Conservation (phyloP, 805 yeast genomes). For the Saccharomycopsis amapae region DNA sequence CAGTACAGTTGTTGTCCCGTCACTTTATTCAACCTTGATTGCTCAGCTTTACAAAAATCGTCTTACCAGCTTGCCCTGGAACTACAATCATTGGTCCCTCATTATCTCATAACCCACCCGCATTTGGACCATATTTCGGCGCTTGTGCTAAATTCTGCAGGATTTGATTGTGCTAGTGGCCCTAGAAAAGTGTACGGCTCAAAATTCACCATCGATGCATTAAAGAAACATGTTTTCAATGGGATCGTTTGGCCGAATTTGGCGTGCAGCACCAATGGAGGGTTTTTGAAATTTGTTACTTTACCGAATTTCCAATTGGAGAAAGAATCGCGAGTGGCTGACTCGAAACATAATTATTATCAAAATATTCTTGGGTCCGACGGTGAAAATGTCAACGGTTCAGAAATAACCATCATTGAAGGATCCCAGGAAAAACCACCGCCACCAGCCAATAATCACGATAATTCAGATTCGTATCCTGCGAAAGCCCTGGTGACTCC, state of each 20-base stretch:
- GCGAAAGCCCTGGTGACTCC: no score
- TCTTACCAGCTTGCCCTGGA: constrained; percentile 29
- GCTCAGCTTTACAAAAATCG: constrained; percentile 12
- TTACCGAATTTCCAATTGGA: constrained; percentile 1
- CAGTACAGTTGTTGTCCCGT: constrained; percentile 27
- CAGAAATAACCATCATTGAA: no score
- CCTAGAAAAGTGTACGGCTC: constrained; percentile 49
- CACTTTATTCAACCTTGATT: constrained; percentile 27
- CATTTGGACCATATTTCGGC: constrained; percentile 78
- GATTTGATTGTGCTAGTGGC: constrained; percentile 27
- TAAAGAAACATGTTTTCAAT: constrained; percentile 58
- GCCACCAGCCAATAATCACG: constrained; percentile 14
- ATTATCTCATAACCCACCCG: constrained; percentile 65
- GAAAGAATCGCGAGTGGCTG: no score
- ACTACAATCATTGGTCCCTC: constrained; percentile 33
- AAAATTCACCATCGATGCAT: constrained; percentile 41
- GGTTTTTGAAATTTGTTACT: constrained; percentile 25
- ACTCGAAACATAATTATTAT: no score
- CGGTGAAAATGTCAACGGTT: no score
- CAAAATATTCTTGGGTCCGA: no score
- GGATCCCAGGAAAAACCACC: not conserved
- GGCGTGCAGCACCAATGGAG: constrained; percentile 26
- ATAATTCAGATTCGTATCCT: no score
- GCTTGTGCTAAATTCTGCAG: constrained; percentile 65
- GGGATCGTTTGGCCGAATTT: constrained; percentile 75